These are phyloP conservation scores for Epichloe scottii DNA, from an alignment of 2,329 filamentous ascomycete species.

Conservation along the genomic window DNA sequence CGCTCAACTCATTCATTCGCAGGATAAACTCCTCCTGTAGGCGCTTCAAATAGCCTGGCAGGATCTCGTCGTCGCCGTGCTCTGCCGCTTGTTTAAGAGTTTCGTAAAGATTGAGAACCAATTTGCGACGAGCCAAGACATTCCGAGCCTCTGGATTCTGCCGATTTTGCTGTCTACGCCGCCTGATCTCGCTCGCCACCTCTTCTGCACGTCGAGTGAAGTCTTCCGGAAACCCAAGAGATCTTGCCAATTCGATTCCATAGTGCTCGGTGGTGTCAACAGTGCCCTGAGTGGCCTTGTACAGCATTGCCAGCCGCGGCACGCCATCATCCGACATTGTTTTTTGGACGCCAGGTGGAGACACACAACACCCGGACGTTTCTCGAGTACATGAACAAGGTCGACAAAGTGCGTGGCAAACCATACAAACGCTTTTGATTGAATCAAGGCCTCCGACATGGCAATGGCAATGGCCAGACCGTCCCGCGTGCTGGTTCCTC, in stretches of 20 bases:
- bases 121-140: constrained; percentile 51
- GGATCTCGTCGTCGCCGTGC: constrained; percentile 46
- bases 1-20: constrained; percentile 56
- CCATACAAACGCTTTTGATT: constrained; percentile 70
- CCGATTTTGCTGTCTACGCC: constrained; percentile 43
- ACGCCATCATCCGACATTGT: constrained; percentile 33
- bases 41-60: constrained; percentile 28
- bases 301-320: constrained; percentile 70
- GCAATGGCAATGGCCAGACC: constrained; percentile 82
- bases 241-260: constrained; percentile 67
- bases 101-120: constrained; percentile 62
- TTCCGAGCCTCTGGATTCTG: constrained; percentile 45
- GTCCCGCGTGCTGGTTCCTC: constrained; percentile 80
- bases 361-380: constrained; percentile 68
- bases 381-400: constrained; percentile 60
- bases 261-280: constrained; percentile 59
- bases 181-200: constrained; percentile 50
- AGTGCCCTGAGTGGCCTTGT: constrained; percentile 64
- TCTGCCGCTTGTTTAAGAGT: constrained; percentile 56
- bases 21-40: constrained; percentile 60
- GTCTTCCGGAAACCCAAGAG: constrained; percentile 56
- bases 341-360: constrained; percentile 65
- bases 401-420: constrained; percentile 92
- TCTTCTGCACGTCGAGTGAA: constrained; percentile 57
- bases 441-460: constrained; percentile 76